Percentiles rank a stretch among this genome's conserved stretches.
These are phyloP conservation scores for Penicillium coffeae DNA, from an alignment of 495 filamentous ascomycete species.

Conservation along the genomic window DNA sequence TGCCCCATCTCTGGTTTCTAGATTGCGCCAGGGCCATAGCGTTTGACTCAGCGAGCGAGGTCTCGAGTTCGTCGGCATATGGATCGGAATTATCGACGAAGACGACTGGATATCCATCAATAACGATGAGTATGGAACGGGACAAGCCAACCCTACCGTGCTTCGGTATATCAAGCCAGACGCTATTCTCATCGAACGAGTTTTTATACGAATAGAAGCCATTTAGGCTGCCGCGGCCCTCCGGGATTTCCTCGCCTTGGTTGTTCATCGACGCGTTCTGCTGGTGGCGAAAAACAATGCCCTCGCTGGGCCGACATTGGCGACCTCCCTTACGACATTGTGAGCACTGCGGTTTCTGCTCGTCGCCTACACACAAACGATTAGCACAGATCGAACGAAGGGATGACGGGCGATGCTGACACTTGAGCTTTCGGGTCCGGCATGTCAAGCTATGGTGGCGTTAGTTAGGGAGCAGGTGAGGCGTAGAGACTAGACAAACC, in stretches of 20 bases:
- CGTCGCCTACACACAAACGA: slow-evolving; percentile 40
- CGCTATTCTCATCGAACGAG: slow-evolving; percentile 57
- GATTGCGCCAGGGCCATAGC: slow-evolving; percentile 28
- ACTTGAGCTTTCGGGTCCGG: slow-evolving; percentile 62
- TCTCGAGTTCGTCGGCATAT: slow-evolving; percentile 52
- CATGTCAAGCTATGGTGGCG: slow-evolving; percentile 50
- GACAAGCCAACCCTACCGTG: slow-evolving; percentile 31
- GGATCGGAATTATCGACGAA: slow-evolving; percentile 63
- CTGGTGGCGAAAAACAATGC: slow-evolving; percentile 65
- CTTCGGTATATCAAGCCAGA: slow-evolving; percentile 63
- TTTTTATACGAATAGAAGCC: slow-evolving; percentile 71
- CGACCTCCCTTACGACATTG: slow-evolving; percentile 59
- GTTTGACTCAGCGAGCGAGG: slow-evolving; percentile 30
- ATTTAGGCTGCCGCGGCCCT: slow-evolving; percentile 46
- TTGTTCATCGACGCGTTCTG: slow-evolving; percentile 72
- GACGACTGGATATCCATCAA: slow-evolving; percentile 42
- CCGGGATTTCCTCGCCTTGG: slow-evolving; percentile 29
- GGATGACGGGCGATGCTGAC: slow-evolving; percentile 20
- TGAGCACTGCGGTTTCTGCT: slow-evolving; percentile 54
- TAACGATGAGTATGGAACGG: not conserved
- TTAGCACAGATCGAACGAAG: slow-evolving; percentile 6
- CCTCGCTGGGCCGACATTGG: slow-evolving; percentile 59
- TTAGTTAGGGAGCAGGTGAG: slow-evolving; percentile 4
- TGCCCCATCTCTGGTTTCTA: slow-evolving; percentile 31
- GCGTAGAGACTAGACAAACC: slow-evolving; percentile 26